Base-by-base conservation (phyloP, 331 rosid species). In the Ulmus americana region DNA sequence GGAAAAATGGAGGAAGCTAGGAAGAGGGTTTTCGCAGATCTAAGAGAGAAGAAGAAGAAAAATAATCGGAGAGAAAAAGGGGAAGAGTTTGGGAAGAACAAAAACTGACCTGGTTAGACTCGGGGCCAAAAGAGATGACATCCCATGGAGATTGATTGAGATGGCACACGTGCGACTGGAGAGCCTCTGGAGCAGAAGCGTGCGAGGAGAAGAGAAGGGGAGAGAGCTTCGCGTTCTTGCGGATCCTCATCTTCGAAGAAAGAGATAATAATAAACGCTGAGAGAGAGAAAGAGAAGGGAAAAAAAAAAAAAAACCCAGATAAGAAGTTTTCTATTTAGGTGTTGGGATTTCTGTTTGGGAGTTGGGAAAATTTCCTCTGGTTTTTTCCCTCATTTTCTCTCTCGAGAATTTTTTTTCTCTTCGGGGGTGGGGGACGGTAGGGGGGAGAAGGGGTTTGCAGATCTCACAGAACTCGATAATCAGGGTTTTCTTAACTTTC, bases 71-170 rank as follows among this genome's bases (percentile, higher is more conserved):
- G 53, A 28, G 56, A 14, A 39, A 28, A 47, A 6, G 22, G 18
- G 7, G 39, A 44, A 45, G 46, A 28, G 40, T 16, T 14, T 22
- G 41, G 69, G 18, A 39, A 15, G 58, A 13, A 61, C 54, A 55
- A 59, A 22, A 39, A 63, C 38, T 47, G 60, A 91, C 96, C 91
- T 82, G 85, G 81, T 61, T 7, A 7, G 50, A 39, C 7, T 42
- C 28, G 5, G 43, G 76, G 43, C 53, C 70, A 67, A 85, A 77
- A 72, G 88, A 79, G 81, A 75, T 82, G 79, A 86, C 88, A 80
- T 91, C 97, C 97, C 97, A 91, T 16, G 96, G 87, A 7, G 95
- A 86, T 74, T 85, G 97, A 75, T 88, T 91, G 53, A 88, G 85
- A 70, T 71, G 86, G 75, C 97, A 91, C 62, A 86, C 76, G 79